Evolutionary conservation across 257 asterid species (phyloP), one percentile per base, ranked within the genome.

Genomic region (Solanum megistacrolobum): DNA sequence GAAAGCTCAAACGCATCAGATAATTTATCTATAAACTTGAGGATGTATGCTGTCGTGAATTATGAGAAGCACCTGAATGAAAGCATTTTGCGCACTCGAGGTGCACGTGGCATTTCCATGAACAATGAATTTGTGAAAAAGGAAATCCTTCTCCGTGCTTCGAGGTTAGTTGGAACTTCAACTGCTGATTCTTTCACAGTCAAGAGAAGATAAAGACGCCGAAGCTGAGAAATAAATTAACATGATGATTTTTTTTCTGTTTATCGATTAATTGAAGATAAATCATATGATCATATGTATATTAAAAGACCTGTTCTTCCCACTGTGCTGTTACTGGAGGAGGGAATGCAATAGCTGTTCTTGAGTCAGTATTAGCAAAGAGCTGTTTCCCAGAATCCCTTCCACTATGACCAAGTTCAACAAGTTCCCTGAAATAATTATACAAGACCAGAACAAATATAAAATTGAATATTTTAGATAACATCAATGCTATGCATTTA

Each of bases 31-130:
- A 46, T 48, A 62, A 73, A 73, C 43, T 73, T n/a, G 46, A 78
- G 43, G 84, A 69, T 86, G 38, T 48, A 73, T 5, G n/a, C 72
- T 72, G 4, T 72, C 36, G 38, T 10, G 72, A 39, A 31, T 72
- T 43, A 78, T 89, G 82, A 65, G 87, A 35, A 62, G 79, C 86
- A 93, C 99, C 98, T 94, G 95, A 97, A 97, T 69, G 99, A 96
- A 68, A 96, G 93, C 99, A 97, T 97, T 94, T 97, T 97, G 85
- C 96, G 98, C 89, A 97, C 99, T 91, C 95, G 94, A 87, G 99
- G 99, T 31, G 99, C 98, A 58, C 93, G 95, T 62, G 99, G 99
- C 99, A 97, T 97, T 88, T 96, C 92, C 99, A 97, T 97, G 75
- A 97, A 97, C 83, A 97, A 94, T 85, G 99, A 97, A 89, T 97